Evolutionary conservation across 257 asterid species (phyloP).

Genomic region (Ligustrum vulgare): DNA sequence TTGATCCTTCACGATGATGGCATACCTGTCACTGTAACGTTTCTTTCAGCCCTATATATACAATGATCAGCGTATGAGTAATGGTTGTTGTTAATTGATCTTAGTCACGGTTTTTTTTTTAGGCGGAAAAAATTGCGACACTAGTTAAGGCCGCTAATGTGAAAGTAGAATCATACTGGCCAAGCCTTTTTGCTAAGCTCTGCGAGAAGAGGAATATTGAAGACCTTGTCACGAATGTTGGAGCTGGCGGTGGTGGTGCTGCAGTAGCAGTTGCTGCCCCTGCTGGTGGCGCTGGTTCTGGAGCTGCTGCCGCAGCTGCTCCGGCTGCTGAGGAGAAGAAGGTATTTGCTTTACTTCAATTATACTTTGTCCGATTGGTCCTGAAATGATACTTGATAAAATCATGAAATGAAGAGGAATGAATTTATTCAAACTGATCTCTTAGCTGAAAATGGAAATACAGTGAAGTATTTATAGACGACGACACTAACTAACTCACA

Average conservation of each 20-base stretch:
- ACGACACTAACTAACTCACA: too few species aligned
- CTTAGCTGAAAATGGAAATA: too few species aligned
- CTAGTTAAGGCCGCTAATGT: constrained; percentile 55
- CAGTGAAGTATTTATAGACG: too few species aligned
- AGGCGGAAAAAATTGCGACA: constrained; percentile 59
- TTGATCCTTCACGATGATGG: constrained; percentile 70
- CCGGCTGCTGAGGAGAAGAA: constrained; percentile 56
- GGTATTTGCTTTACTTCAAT: constrained; percentile 22
- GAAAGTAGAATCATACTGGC: constrained; percentile 65
- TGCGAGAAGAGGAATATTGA: constrained; percentile 60
- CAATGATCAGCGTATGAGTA: background rate
- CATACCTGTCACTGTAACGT: constrained; percentile 49
- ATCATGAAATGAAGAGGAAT: too few species aligned
- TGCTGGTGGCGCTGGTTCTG: constrained; percentile 30
- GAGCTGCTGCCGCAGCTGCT: constrained; percentile 37
- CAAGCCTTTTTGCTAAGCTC: constrained; percentile 61
- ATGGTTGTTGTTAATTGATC: background rate
- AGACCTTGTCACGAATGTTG: constrained; percentile 50
- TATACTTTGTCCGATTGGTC: background rate
- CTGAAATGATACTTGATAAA: too few species aligned
- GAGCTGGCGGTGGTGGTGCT: constrained; percentile 50
- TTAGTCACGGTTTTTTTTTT: background rate
- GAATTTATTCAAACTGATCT: too few species aligned
- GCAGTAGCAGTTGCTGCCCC: constrained; percentile 40
- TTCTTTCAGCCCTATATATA: background rate